Evolutionary conservation across 2,329 filamentous ascomycete genomes (phyloP).

Genomic region (Cercospora brassicicola): DNA sequence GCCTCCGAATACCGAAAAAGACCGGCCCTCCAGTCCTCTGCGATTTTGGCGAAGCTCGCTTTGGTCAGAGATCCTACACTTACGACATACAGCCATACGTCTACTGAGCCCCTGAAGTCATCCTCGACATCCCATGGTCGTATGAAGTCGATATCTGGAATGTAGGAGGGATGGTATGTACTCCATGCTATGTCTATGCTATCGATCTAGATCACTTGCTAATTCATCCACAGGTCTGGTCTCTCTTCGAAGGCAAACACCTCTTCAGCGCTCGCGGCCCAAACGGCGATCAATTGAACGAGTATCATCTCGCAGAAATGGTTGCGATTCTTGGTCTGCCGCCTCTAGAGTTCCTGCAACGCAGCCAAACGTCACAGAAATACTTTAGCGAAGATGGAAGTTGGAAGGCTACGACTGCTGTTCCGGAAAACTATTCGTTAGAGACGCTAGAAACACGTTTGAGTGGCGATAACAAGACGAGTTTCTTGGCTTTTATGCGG

Average conservation of each 20-base stretch:
- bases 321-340: slow-evolving; percentile 32
- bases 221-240: no score
- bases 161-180: slow-evolving; percentile 38
- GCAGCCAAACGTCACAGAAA: slow-evolving; percentile 18
- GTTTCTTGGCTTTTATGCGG: slow-evolving; percentile 38
- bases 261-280: slow-evolving; percentile 36
- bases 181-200: no score
- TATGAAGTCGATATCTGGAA: slow-evolving; percentile 44
- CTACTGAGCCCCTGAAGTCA: slow-evolving; percentile 42
- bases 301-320: slow-evolving; percentile 36
- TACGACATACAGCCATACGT: slow-evolving; percentile 39
- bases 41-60: slow-evolving; percentile 29
- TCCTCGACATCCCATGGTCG: slow-evolving; percentile 39
- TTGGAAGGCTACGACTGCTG: slow-evolving; percentile 35
- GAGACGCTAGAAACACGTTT: slow-evolving; percentile 30
- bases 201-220: no score
- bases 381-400: slow-evolving; percentile 26
- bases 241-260: slow-evolving; percentile 30
- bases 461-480: slow-evolving; percentile 29
- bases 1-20: slow-evolving; percentile 20
- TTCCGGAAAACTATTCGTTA: slow-evolving; percentile 33
- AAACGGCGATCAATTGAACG: slow-evolving; percentile 12
- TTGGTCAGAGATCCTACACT: slow-evolving; percentile 19
- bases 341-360: slow-evolving; percentile 28
- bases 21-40: slow-evolving; percentile 18